Base-by-base conservation (phyloP, 2,329 filamentous ascomycete genomes). In the Xylariaceae sp. region DNA sequence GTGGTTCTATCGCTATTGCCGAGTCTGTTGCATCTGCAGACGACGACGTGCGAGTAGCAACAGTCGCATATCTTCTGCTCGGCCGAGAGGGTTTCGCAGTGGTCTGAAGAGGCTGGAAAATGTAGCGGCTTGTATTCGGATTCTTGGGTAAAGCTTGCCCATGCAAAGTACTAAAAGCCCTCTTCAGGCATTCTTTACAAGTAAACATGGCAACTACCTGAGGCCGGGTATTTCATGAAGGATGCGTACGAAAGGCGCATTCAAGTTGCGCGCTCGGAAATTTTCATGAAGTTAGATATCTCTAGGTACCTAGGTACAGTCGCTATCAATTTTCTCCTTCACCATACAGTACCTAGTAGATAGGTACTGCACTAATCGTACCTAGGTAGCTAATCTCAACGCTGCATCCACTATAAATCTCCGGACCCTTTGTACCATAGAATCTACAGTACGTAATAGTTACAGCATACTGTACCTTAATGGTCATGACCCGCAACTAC, bases 131-230 rank as follows among this genome's bases (percentile, higher is more conserved):
- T 21, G 48, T 31, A 16, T 29, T 52, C 33, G n/a, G 58, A 48
- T 45, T 53, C 11, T 43, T 39, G 40, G 62, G 60, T 12, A 63
- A 24, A 16, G 62, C 46, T 56, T 56, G 59, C 41, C 62, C 58
- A 33, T 61, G 50, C 12, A 69, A 28, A 23, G 52, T 36, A 24
- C 50, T 34, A 5, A 70, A 62, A 14, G 67, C 64, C 56, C 63
- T 71, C 47, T 66, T 68, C 16, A 71, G 64, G 48, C 76, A 79
- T 36, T 71, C 67, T 60, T 70, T 67, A 56, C 76, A 78, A 48
- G 74, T 67, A 53, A 73, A 74, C 77, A 79, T 79, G 33, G 49
- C 64, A 50, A 36, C 44, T 55, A 34, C 23, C 44, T 24, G 17
- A 28, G 28, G 21, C 46, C 19, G 44, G 2, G 31, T 58, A 36